Evolutionary conservation across 257 asterid genomes (phyloP).

Genomic region (Gynochthodes officinalis): DNA sequence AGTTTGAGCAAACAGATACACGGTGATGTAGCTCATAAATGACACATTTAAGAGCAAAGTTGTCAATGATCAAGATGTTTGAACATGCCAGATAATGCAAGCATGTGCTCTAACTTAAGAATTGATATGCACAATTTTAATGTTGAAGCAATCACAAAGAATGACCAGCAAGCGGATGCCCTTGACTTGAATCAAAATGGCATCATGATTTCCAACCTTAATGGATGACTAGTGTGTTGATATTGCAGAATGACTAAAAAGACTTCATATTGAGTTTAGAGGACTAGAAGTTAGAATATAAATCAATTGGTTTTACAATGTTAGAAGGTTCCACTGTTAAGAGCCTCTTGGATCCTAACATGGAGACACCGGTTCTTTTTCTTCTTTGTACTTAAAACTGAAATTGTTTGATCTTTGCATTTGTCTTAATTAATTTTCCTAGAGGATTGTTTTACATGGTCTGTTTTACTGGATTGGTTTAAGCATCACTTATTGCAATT

Average conservation of each 20-base stretch:
- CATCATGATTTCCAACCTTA: neutral
- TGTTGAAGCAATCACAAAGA: neutral
- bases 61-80: no score
- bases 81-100: no score
- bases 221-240: neutral
- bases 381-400: neutral
- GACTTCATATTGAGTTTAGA: neutral
- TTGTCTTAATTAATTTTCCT: neutral
- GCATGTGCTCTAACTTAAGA: no score
- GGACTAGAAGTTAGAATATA: no score
- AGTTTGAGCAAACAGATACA: neutral
- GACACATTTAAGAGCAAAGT: neutral
- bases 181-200: neutral
- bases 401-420: neutral
- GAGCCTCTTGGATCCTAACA: neutral
- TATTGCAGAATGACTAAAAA: neutral
- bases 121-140: neutral
- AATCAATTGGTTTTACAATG: no score
- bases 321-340: neutral
- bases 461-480: neutral
- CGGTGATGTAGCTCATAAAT: neutral
- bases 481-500: neutral
- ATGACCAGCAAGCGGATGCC: neutral
- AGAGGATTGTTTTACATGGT: neutral
- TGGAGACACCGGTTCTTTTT: neutral